Percentiles rank a stretch among this genome's conserved stretches.
phyloP scores from a whole-genome alignment of 2,329 filamentous ascomycete species.

The Penicillium corylophilum region DNA sequence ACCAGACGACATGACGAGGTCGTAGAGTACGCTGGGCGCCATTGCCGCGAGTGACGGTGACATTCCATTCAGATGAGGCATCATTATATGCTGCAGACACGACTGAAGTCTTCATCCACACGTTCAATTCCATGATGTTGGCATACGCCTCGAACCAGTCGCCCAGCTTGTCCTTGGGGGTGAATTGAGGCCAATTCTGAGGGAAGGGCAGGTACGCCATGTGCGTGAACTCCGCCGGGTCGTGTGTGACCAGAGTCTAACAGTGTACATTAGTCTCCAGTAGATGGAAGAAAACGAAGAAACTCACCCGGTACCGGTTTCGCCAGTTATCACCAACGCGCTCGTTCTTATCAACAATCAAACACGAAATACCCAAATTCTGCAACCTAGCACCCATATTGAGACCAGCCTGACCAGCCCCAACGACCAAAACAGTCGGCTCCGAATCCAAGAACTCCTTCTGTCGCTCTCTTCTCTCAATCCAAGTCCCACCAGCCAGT shows the following conservation, averaged over 20 bases:
- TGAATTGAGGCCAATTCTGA: slow-evolving; percentile 45
- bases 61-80: slow-evolving; percentile 38
- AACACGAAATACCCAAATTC: slow-evolving; percentile 38
- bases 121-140: slow-evolving; percentile 51
- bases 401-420: slow-evolving; percentile 46
- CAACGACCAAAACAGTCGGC: slow-evolving; percentile 43
- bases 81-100: slow-evolving; percentile 42
- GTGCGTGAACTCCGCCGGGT: slow-evolving; percentile 42
- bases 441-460: slow-evolving; percentile 37
- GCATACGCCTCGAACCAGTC: slow-evolving; percentile 52
- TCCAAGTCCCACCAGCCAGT: slow-evolving; percentile 36
- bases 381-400: slow-evolving; percentile 44
- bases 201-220: slow-evolving; percentile 43
- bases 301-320: slow-evolving; percentile 46
- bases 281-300: background rate
- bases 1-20: slow-evolving; percentile 50
- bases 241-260: slow-evolving; percentile 35
- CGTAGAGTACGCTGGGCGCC: slow-evolving; percentile 31
- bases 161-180: slow-evolving; percentile 49
- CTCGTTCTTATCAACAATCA: slow-evolving; percentile 48
- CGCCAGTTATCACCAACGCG: slow-evolving; percentile 53
- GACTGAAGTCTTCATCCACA: slow-evolving; percentile 45
- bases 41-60: slow-evolving; percentile 31
- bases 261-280: background rate
- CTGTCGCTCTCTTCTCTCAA: slow-evolving; percentile 34